Evolutionary conservation across 768 basidiomycete genomes (phyloP), one percentile per base, ranked within the genome.

Genomic region (Suillus lakei): DNA sequence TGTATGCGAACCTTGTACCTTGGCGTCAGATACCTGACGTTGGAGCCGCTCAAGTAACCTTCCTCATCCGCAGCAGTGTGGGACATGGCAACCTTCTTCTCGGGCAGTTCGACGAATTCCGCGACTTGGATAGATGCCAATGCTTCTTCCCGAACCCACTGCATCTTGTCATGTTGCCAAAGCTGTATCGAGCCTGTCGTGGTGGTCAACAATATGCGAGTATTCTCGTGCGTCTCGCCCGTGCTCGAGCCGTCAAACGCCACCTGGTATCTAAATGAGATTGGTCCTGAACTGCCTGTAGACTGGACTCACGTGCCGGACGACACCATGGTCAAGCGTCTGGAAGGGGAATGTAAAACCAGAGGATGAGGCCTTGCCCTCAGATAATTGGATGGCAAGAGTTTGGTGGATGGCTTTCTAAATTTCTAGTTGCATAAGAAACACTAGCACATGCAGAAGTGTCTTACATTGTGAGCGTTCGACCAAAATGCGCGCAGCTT

Each of bases 91-190:
- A 78, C 71, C 66, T 82, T 78, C 44, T 67, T 70, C 74, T 93
- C 91, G 0, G 93, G 93, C 18, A 97, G 83, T 68, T 95, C 92
- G 26, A 95, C 85, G 64, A 95, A 88, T 60, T 88, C 85, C 1
- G 89, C 88, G 0, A 84, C 83, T 28, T 82, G 77, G 58, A 93
- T 83, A 2, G 86, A 81, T 0, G 92, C 80, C 12, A 97, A 81
- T 2, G 86, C 84, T 73, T 98, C 96, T 72, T 97, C 95, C 56
- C 95, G 83, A 0, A 84, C 85, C 94, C 95, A 97, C 34, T 84
- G 81, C 34, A 87, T 78, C 41, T 80, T 72, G 34, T 86, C 80
- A 28, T 85, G 83, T 55, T 86, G 79, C 91, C 93, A 93, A 10
- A 91, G 77, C 69, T 95, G 91, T 32, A 96, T 70, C 5, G 92